Percentiles rank a stretch among this genome's conserved stretches.
phyloP scores from a whole-genome alignment of 106 monocot species.

The Agapanthus africanus region DNA sequence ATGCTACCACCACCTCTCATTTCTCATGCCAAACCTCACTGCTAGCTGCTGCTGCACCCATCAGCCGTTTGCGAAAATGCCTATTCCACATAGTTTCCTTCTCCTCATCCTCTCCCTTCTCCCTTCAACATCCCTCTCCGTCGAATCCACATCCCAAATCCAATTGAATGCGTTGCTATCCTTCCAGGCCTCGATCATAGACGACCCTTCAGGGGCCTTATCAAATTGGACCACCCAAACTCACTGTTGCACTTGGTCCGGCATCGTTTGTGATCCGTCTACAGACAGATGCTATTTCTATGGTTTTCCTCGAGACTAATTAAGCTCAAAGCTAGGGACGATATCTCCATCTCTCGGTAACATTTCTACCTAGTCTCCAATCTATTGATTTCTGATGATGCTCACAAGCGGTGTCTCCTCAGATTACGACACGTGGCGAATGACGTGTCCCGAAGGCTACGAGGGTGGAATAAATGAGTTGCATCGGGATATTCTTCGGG shows the following conservation, averaged over 20 bases:
- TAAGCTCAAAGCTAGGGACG: conserved; percentile 30
- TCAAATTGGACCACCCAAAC: conserved; percentile 25
- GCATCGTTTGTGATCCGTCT: conserved; percentile 51
- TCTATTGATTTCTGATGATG: conserved; percentile 51
- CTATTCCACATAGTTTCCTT: background rate
- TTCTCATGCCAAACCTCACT: background rate
- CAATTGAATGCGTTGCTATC: conserved; percentile 9
- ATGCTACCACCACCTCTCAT: background rate
- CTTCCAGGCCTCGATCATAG: background rate
- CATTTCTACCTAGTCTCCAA: conserved; percentile 64
- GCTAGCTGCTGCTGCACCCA: too few relatives aligned
- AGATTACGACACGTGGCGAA: too few relatives aligned
- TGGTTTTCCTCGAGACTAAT: conserved; percentile 29
- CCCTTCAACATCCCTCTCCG: background rate
- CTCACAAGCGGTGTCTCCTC: too few relatives aligned
- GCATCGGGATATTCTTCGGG: too few relatives aligned
- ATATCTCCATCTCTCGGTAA: conserved; percentile 55
- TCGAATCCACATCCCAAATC: background rate
- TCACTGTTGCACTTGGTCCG: conserved; percentile 67
- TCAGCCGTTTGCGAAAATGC: too few relatives aligned
- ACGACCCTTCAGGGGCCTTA: background rate
- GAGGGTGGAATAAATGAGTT: too few relatives aligned
- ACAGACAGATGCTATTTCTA: conserved; percentile 18
- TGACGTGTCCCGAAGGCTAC: too few relatives aligned
- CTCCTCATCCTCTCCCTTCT: background rate